Evolutionary conservation across 345 rosid species (phyloP).

Genomic region (Streptanthus diversifolius): DNA sequence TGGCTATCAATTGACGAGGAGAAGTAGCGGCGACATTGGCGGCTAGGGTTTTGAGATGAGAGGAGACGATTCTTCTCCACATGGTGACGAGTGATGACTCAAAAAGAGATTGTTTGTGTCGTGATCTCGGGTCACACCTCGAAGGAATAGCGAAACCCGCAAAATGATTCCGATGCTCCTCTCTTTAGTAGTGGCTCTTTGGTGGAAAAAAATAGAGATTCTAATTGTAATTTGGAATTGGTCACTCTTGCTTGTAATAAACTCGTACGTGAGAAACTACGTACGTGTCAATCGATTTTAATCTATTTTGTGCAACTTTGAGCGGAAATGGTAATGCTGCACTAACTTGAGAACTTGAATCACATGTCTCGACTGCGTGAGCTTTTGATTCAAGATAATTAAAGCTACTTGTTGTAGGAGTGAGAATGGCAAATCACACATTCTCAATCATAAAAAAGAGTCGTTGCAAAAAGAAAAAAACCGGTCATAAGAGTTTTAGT

Average conservation of each 20-base stretch:
- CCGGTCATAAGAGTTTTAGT: conserved; percentile 18
- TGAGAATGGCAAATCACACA: too few species aligned
- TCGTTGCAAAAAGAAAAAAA: not conserved
- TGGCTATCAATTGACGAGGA: conserved; percentile 40
- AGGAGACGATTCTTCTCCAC: conserved; percentile 75
- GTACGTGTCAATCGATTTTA: conserved; percentile 5
- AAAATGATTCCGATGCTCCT: not conserved
- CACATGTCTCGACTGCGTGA: not conserved
- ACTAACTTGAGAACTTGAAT: not conserved
- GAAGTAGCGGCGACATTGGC: conserved; percentile 31
- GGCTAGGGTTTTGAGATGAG: conserved; percentile 74
- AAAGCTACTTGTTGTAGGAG: too few species aligned
- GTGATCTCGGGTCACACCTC: conserved; percentile 33
- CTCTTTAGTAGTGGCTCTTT: not conserved
- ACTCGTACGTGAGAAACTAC: conserved; percentile 16
- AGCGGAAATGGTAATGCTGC: not conserved
- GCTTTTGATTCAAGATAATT: too few species aligned
- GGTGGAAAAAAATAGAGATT: not conserved
- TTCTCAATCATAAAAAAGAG: not conserved
- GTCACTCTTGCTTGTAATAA: not conserved
- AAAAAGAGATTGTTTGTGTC: not conserved
- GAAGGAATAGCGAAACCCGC: not conserved
- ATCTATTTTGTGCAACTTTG: not conserved
- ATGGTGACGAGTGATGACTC: conserved; percentile 33
- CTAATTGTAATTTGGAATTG: not conserved